Base-by-base conservation (phyloP, 176 grass and related monocot genomes). In the Aegilops tauschii region DNA sequence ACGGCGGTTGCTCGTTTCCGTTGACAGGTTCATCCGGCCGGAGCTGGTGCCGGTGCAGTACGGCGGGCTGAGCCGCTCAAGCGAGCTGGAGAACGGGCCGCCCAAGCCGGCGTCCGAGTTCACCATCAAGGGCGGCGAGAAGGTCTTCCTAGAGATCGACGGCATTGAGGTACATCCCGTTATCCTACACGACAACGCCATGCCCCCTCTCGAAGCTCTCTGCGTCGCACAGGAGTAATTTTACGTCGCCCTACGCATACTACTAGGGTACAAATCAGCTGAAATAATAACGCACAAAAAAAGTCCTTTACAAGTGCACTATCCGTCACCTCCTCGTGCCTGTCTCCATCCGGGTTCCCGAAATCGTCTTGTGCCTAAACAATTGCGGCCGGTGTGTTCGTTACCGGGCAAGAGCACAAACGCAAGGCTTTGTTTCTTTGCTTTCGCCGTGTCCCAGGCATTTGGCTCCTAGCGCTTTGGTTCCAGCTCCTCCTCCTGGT, bases 51-150 rank as follows among this genome's bases (percentile, higher is more conserved):
- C 96, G 58, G 90, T 96, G 83, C 93, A 87, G 82, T 98, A 98
- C 56, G 96, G 96, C 7, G 93, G 96, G 2, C 93, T 98, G 32
- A 98, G 96, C 90, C 88, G 88, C 29, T 82, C 90, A 4, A 87
- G 90, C 31, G 96, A 98, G 28, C 92, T 98, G 2, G 93, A 96
- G 65, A 93, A 91, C 87, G 96, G 93, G 34, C 93, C 92, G 21
- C 96, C 96, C 1, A 98, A 98, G 77, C 93, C 96, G 27, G 96
- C 96, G 12, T 96, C 96, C n/a, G 93, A 98, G 90, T 98, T 98
- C 88, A 91, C 88, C 49, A 96, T 98, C 65, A 98, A 98, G 61
- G 96, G 93, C 49, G 93, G 93, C 2, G 96, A 98, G 88, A 98
- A 90, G 82, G 92, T 98, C 3, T 92, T 94, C 90, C 93, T 98